phyloP scores from a whole-genome alignment of 2,329 filamentous ascomycete genomes.

The Fusarium sp. region DNA sequence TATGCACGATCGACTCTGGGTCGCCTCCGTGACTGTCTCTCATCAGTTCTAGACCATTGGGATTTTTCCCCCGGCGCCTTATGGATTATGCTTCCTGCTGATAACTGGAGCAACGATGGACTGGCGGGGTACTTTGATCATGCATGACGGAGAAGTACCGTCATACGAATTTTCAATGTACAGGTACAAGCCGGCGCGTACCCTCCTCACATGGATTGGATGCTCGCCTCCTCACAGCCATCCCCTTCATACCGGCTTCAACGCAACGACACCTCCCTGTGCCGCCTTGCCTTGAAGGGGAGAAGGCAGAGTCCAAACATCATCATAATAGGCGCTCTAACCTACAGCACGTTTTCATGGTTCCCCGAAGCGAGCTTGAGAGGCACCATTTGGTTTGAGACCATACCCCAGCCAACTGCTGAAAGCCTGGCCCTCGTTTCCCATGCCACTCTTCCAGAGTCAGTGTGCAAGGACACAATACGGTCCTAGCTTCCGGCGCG shows the following conservation, averaged over 20 bases:
- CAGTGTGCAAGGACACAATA: slow-evolving; percentile 35
- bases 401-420: slow-evolving; percentile 17
- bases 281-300: slow-evolving; percentile 5
- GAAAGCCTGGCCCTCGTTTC: slow-evolving; percentile 5
- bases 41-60: slow-evolving; percentile 42
- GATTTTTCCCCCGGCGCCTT: slow-evolving; percentile 18
- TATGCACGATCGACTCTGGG: slow-evolving; percentile 25
- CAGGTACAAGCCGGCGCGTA: slow-evolving; percentile 47
- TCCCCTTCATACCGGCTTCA: slow-evolving; percentile 9
- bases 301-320: slow-evolving; percentile 21
- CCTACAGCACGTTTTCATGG: neutral
- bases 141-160: slow-evolving; percentile 52
- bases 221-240: slow-evolving; percentile 28
- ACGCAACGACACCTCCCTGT: slow-evolving; percentile 14
- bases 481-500: slow-evolving; percentile 33
- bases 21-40: slow-evolving; percentile 19
- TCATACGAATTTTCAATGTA: slow-evolving; percentile 51
- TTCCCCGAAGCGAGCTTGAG: slow-evolving; percentile 10
- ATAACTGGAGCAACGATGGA: slow-evolving; percentile 32
- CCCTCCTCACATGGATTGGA: slow-evolving; percentile 26
- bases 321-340: slow-evolving; percentile 9
- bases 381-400: slow-evolving; percentile 5
- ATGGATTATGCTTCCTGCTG: slow-evolving; percentile 24
- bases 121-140: slow-evolving; percentile 49
- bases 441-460: slow-evolving; percentile 20